These are phyloP conservation scores for Isoetes engelmannii DNA, from an alignment of 83 land plant species.

Conservation along the genomic window DNA sequence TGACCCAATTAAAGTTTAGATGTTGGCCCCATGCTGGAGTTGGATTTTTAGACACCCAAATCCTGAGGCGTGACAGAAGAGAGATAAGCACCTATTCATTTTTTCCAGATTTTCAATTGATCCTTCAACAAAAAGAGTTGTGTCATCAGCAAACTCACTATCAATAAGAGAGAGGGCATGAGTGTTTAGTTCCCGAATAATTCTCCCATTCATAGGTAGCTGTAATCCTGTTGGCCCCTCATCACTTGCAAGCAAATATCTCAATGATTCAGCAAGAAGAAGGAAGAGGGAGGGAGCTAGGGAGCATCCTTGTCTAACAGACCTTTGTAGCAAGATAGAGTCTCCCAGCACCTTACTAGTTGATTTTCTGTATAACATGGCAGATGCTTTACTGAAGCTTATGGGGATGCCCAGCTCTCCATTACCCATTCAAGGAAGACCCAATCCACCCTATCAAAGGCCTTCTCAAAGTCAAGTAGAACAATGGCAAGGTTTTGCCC, in stretches of 20 bases:
- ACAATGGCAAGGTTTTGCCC: constrained; percentile 10
- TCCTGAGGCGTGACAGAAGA: constrained; percentile 7
- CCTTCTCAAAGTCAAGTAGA: constrained; percentile 20
- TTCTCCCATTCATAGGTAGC: not conserved
- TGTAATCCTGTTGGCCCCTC: constrained; percentile 3
- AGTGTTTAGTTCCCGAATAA: too few species aligned
- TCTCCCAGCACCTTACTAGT: not conserved
- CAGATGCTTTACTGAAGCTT: not conserved
- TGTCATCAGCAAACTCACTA: constrained; percentile 16
- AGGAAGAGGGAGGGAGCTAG: constrained; percentile 21
- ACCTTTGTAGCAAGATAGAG: not conserved
- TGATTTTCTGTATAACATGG: constrained; percentile 2
- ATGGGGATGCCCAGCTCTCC: constrained; percentile 10
- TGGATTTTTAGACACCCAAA: not conserved
- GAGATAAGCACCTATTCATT: too few species aligned
- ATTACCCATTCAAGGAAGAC: constrained; percentile 6
- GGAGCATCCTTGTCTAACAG: constrained; percentile 23
- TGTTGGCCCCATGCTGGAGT: not conserved
- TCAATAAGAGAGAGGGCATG: too few species aligned
- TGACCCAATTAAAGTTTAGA: not conserved
- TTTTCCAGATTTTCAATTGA: not conserved
- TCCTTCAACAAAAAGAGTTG: constrained; percentile 5
- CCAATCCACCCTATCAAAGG: constrained; percentile 19
- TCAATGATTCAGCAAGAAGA: constrained; percentile 6
- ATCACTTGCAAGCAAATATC: not conserved